phyloP scores from a whole-genome alignment of 805 yeast species.

The Zygoascus bituminiphila region DNA sequence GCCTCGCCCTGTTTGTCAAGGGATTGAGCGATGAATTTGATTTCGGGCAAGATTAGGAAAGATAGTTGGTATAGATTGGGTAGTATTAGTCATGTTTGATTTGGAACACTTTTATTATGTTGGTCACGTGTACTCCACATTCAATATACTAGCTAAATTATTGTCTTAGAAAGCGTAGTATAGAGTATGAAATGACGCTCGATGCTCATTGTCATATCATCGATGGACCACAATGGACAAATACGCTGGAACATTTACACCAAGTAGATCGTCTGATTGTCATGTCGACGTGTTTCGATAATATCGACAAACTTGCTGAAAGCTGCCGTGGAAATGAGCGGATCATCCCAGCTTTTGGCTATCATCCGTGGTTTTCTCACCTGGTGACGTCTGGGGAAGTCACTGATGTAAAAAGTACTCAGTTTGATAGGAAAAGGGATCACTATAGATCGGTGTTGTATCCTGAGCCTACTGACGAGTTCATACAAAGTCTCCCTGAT shows the following conservation, averaged over 20 bases:
- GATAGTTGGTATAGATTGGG: no score
- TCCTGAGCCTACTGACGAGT: constrained; percentile 29
- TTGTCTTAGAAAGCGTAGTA: no score
- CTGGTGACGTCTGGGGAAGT: constrained; percentile 35
- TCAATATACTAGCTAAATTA: no score
- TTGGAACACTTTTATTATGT: no score
- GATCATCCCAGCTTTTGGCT: constrained; percentile 38
- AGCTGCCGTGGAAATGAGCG: constrained; percentile 19
- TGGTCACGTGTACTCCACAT: no score
- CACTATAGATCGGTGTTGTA: constrained; percentile 54
- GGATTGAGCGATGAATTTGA: no score
- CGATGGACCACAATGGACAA: constrained; percentile 22
- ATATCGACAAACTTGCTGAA: constrained; percentile 26
- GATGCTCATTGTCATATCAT: constrained; percentile 38
- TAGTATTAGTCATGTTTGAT: no score
- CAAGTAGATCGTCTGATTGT: constrained; percentile 18
- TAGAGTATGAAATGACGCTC: no score
- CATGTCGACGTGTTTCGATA: constrained; percentile 33
- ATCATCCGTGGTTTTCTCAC: constrained; percentile 92
- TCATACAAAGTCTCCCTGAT: constrained; percentile 47
- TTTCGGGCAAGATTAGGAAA: no score
- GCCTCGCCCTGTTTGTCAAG: no score
- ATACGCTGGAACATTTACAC: constrained; percentile 6
- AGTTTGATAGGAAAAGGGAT: constrained; percentile 27
- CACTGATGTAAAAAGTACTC: neutral